phyloP scores from a whole-genome alignment of 495 filamentous ascomycete genomes.

The Terfezia boudieri region DNA sequence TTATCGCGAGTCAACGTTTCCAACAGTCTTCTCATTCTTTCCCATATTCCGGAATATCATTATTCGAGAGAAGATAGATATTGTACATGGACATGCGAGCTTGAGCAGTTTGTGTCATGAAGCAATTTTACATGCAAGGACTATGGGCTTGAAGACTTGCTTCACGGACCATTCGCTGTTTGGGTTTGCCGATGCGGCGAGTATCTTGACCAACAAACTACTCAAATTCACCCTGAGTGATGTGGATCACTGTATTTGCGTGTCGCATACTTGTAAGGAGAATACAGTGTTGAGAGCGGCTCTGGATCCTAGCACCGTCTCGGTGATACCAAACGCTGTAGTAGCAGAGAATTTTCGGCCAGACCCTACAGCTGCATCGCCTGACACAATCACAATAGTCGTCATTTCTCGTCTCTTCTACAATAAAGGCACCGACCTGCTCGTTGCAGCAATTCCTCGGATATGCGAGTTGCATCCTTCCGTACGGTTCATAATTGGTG shows the following conservation, averaged over 20 bases:
- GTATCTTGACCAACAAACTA: slow-evolving; percentile 89
- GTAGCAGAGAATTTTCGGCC: slow-evolving; percentile 91
- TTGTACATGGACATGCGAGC: slow-evolving; percentile 88
- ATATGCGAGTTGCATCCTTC: slow-evolving; percentile 75
- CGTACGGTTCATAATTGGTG: slow-evolving; percentile 91
- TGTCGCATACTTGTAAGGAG: slow-evolving; percentile 96
- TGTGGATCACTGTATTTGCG: slow-evolving; percentile 93
- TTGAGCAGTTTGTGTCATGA: slow-evolving; percentile 84
- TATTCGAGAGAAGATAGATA: slow-evolving; percentile 79
- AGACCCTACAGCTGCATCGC: slow-evolving; percentile 17
- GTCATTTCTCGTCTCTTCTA: slow-evolving; percentile 95
- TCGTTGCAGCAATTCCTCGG: slow-evolving; percentile 82
- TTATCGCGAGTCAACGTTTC: slow-evolving; percentile 79
- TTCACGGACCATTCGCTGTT: slow-evolving; percentile 98
- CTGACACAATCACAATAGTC: slow-evolving; percentile 56
- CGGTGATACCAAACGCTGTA: slow-evolving; percentile 90
- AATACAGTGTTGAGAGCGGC: slow-evolving; percentile 92
- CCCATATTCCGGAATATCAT: slow-evolving; percentile 91
- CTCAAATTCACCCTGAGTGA: slow-evolving; percentile 91
- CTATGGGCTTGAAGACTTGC: slow-evolving; percentile 86
- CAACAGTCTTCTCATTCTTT: slow-evolving; percentile 96
- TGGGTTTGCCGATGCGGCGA: slow-evolving; percentile 88
- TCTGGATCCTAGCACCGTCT: slow-evolving; percentile 87
- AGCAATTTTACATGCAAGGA: slow-evolving; percentile 81
- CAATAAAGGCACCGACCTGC: slow-evolving; percentile 91